Evolutionary conservation across 2,329 filamentous ascomycete species (phyloP).

Genomic region (Verticillium dahliae): DNA sequence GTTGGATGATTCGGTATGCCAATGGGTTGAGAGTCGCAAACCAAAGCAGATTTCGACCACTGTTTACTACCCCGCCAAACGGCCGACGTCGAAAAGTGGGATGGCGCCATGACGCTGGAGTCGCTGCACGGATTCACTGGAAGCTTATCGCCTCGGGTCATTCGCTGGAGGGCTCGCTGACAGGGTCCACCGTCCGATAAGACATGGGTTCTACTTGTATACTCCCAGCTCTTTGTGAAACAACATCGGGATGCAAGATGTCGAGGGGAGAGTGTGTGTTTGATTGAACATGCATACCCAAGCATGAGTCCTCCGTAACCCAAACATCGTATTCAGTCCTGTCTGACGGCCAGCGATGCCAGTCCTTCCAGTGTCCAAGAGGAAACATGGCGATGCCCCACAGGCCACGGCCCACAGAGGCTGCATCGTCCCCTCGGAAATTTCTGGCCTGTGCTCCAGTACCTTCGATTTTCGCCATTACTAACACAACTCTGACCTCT

Average conservation of each 20-base stretch:
- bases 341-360: no score
- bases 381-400: not conserved
- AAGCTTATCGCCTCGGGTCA: not conserved
- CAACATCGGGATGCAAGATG: no score
- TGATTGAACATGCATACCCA: no score
- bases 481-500: not conserved
- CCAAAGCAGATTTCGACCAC: not conserved
- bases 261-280: no score
- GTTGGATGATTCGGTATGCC: not conserved
- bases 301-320: no score
- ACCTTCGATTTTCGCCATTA: not conserved
- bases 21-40: not conserved
- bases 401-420: not conserved
- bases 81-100: slow-evolving; percentile 8
- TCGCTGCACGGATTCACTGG: not conserved
- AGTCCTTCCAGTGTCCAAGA: no score
- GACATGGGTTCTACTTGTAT: not conserved
- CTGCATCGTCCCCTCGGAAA: not conserved
- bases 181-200: not conserved
- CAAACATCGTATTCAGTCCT: no score
- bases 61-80: slow-evolving; percentile 11
- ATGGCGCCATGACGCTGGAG: slow-evolving; percentile 8
- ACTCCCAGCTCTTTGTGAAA: no score
- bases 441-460: not conserved
- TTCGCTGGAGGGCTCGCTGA: not conserved